Percentiles rank a stretch among this genome's conserved stretches.
These are phyloP conservation scores for Podila minutissima DNA, from an alignment of 192 early-diverging fungal genomes.

Conservation along the genomic window DNA sequence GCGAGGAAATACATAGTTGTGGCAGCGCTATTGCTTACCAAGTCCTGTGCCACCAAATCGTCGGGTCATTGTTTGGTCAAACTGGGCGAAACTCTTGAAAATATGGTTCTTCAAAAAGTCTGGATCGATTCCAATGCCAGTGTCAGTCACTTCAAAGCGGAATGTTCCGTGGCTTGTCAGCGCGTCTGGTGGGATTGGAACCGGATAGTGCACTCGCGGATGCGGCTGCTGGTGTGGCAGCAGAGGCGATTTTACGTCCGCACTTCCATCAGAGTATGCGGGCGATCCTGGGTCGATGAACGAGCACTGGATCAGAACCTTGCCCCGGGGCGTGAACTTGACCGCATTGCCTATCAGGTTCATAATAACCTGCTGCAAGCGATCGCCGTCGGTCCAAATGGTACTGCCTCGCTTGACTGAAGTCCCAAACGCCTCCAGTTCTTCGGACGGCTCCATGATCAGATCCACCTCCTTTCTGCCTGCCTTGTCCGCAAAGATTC, in stretches of 20 bases:
- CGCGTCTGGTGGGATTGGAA: conserved; percentile 24
- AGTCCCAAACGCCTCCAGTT: conserved; percentile 52
- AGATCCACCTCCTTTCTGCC: conserved; percentile 53
- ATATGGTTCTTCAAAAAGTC: conserved; percentile 68
- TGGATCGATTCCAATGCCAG: conserved; percentile 79
- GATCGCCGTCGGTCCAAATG: conserved; percentile 29
- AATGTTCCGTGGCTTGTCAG: conserved; percentile 44
- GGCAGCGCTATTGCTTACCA: conserved; percentile 4
- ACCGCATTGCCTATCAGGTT: conserved; percentile 66
- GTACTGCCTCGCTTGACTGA: conserved; percentile 26
- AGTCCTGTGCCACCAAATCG: conserved; percentile 83
- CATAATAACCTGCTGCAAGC: conserved; percentile 54
- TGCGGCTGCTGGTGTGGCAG: background rate
- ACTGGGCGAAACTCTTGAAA: conserved; percentile 80
- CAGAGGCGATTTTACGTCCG: background rate
- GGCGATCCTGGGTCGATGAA: background rate
- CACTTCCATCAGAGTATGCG: no score
- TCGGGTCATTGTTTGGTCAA: conserved; percentile 73
- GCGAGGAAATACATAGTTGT: background rate
- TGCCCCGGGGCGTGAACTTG: conserved; percentile 60
- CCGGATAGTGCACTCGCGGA: conserved; percentile 6
- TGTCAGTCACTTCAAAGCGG: conserved; percentile 71
- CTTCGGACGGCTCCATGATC: conserved; percentile 58
- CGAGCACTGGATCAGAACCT: conserved; percentile 24
- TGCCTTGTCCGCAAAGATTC: conserved; percentile 52